Percentiles rank a stretch among this genome's conserved stretches.
Evolutionary conservation across 495 filamentous ascomycete species (phyloP).

Genomic region (Hypoxylon lienhwacheense): DNA sequence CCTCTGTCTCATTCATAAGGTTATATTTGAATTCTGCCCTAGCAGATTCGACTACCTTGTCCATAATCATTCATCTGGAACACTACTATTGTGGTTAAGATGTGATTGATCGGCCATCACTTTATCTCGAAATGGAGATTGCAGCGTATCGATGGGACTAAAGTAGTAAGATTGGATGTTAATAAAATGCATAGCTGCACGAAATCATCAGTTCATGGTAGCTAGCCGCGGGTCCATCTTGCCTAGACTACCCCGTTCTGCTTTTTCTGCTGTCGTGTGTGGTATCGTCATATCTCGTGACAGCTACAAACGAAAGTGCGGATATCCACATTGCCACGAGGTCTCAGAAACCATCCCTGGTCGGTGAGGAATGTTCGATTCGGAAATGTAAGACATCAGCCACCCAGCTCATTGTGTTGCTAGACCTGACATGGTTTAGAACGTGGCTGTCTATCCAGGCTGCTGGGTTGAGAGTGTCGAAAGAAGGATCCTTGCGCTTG

Average conservation of each 20-base stretch:
- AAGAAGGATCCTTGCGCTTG: conserved; percentile 31
- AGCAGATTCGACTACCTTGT: conserved; percentile 22
- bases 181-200: conserved; percentile 11
- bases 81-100: conserved; percentile 7
- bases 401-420: conserved; percentile 14
- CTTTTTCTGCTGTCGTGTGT: conserved; percentile 7
- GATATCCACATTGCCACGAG: conserved; percentile 28
- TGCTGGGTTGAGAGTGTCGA: conserved; percentile 29
- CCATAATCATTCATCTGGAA: conserved; percentile 3
- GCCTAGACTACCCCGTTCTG: conserved; percentile 10
- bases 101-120: conserved; percentile 33
- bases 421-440: conserved; percentile 30
- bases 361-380: conserved; percentile 14
- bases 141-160: conserved; percentile 22
- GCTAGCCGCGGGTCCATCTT: conserved; percentile 13
- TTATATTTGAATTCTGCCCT: conserved; percentile 20
- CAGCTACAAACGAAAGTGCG: conserved; percentile 20
- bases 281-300: conserved; percentile 24
- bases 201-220: conserved; percentile 23
- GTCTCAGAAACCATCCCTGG: conserved; percentile 22
- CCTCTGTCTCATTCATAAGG: not conserved
- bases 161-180: conserved; percentile 15
- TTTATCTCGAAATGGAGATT: conserved; percentile 27
- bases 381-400: conserved; percentile 23
- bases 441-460: conserved; percentile 36